Evolutionary conservation across 148 eudicot genomes (phyloP).

Genomic region (Drosera capensis): DNA sequence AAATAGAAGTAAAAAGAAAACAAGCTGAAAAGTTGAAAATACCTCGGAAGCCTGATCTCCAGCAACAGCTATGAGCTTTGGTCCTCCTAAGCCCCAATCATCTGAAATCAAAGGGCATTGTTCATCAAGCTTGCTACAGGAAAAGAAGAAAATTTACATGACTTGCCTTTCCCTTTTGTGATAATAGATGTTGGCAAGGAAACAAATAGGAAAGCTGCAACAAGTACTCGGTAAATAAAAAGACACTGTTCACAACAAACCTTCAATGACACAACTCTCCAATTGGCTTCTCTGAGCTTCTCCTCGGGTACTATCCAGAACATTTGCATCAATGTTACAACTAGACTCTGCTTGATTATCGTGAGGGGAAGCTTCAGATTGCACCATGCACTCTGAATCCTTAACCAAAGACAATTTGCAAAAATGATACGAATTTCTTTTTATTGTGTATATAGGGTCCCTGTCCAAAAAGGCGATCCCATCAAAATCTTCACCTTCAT

Average conservation of each 20-base stretch:
- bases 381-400: constrained; percentile 12
- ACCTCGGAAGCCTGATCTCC: constrained; percentile 76
- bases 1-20: constrained; percentile 4
- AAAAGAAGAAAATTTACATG: too few species aligned
- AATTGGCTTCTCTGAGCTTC: background rate
- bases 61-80: constrained; percentile 47
- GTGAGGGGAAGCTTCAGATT: constrained; percentile 11
- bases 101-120: constrained; percentile 15
- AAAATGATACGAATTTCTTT: constrained; percentile 59
- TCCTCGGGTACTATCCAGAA: background rate
- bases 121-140: background rate
- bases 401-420: constrained; percentile 68
- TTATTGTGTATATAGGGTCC: constrained; percentile 39
- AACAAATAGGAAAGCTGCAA: too few species aligned
- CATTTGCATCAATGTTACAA: background rate
- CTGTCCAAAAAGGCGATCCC: constrained; percentile 16
- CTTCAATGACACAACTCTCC: background rate
- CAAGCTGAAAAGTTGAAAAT: background rate
- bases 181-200: too few species aligned
- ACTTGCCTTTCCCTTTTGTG: too few species aligned
- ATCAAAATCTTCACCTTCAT: background rate
- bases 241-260: too few species aligned
- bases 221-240: too few species aligned
- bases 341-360: constrained; percentile 10
- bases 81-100: constrained; percentile 23